Evolutionary conservation across 1,139 yeast genomes (phyloP).

Genomic region (Kodamaea alishanica): DNA sequence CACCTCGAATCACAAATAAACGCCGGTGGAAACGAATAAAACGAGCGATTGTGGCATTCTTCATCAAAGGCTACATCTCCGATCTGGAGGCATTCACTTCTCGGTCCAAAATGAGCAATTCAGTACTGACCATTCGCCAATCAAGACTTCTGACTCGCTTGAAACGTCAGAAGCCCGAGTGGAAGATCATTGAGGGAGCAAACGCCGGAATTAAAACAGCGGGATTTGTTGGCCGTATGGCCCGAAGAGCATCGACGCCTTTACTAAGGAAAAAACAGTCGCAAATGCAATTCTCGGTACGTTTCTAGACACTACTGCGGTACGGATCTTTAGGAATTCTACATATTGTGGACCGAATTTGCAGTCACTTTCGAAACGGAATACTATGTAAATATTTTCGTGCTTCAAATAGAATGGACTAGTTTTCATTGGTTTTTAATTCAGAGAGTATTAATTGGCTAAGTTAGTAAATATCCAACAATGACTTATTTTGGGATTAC

Average conservation of each 20-base stretch:
- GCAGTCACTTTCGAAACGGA: too few species aligned
- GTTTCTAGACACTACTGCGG: slow-evolving; percentile 10
- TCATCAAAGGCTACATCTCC: slow-evolving; percentile 24
- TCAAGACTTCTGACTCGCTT: slow-evolving; percentile 23
- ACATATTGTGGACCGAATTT: too few species aligned
- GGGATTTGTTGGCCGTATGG: slow-evolving; percentile 23
- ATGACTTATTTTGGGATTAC: not conserved
- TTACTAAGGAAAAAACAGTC: slow-evolving; percentile 14
- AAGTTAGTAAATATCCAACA: not conserved
- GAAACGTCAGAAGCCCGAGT: slow-evolving; percentile 11
- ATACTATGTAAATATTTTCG: too few species aligned
- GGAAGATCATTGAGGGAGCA: slow-evolving; percentile 19
- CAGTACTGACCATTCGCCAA: slow-evolving; percentile 24
- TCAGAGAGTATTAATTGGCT: slow-evolving; percentile 1
- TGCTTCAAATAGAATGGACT: too few species aligned
- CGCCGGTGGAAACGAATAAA: slow-evolving; percentile 37
- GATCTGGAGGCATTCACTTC: slow-evolving; percentile 29
- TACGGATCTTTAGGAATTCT: slow-evolving; percentile 1
- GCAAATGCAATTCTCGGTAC: slow-evolving; percentile 17
- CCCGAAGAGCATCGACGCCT: slow-evolving; percentile 23
- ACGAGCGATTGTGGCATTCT: slow-evolving; percentile 26
- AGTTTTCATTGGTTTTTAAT: not conserved
- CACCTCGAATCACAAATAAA: slow-evolving; percentile 38
- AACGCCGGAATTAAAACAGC: slow-evolving; percentile 25
- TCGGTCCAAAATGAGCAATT: slow-evolving; percentile 11